phyloP scores from a whole-genome alignment of 2,329 filamentous ascomycete species.

The Trichoderma sp. region DNA sequence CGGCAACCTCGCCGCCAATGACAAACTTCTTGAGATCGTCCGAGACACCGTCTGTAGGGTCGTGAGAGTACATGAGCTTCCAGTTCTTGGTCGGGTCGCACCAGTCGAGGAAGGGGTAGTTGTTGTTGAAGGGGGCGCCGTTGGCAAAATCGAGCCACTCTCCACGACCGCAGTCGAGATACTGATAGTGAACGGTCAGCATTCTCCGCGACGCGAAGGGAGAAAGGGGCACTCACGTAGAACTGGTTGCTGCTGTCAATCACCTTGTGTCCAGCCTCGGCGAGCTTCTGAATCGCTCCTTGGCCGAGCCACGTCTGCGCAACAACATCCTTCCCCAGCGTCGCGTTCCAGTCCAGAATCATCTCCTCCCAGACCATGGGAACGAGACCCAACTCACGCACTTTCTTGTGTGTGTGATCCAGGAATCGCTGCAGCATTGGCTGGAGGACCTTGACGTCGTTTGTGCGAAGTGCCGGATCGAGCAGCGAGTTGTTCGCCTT shows the following conservation, averaged over 20 bases:
- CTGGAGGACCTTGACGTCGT: conserved; percentile 63
- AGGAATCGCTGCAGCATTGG: conserved; percentile 80
- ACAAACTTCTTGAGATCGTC: conserved; percentile 65
- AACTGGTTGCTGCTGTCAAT: conserved; percentile 76
- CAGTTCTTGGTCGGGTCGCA: conserved; percentile 80
- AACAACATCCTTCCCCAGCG: conserved; percentile 68
- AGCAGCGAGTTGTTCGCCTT: conserved; percentile 68
- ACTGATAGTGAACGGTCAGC: conserved; percentile 48
- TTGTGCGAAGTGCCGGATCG: conserved; percentile 72
- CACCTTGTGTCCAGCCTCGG: conserved; percentile 66
- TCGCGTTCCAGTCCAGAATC: conserved; percentile 75
- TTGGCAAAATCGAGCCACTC: conserved; percentile 74
- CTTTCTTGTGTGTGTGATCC: conserved; percentile 66
- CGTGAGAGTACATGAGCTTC: conserved; percentile 78
- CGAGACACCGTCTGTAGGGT: conserved; percentile 68
- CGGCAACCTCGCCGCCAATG: conserved; percentile 77
- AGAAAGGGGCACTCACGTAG: conserved; percentile 58
- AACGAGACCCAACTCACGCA: conserved; percentile 64
- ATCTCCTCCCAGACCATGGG: conserved; percentile 91
- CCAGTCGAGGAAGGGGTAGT: conserved; percentile 78
- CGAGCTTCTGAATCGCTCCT: conserved; percentile 61
- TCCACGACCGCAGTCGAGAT: conserved; percentile 81
- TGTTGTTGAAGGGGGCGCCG: conserved; percentile 47
- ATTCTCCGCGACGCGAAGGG: not conserved
- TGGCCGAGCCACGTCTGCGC: conserved; percentile 78